These are phyloP conservation scores for Xylaria sp. DNA, from an alignment of 2,329 filamentous ascomycete genomes.

Conservation along the genomic window DNA sequence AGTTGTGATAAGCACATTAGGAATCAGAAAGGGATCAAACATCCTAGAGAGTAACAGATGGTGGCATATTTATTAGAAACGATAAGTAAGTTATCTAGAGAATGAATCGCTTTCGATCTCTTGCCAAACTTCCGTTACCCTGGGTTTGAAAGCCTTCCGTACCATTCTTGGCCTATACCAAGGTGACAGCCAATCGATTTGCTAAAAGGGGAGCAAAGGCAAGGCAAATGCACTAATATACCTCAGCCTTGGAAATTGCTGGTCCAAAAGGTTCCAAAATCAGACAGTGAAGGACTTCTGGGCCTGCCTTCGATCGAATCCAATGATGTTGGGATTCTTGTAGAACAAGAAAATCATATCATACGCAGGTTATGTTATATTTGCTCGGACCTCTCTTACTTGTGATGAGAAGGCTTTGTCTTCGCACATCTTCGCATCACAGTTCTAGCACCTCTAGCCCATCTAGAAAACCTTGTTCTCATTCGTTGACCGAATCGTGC, in stretches of 20 bases:
- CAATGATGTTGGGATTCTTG: constrained; percentile 44
- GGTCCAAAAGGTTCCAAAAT: constrained; percentile 47
- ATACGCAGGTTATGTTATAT: constrained; percentile 28
- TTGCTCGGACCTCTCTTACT: constrained; percentile 18
- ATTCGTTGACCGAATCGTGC: constrained; percentile 43
- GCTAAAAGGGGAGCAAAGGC: constrained; percentile 41
- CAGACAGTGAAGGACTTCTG: constrained; percentile 36
- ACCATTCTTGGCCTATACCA: constrained; percentile 47
- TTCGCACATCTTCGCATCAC: constrained; percentile 41
- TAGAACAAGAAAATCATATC: constrained; percentile 32
- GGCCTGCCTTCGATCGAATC: constrained; percentile 43
- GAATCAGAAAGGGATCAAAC: not conserved
- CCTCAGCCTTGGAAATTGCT: constrained; percentile 33
- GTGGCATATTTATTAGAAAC: constrained; percentile 38
- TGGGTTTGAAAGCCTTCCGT: constrained; percentile 42
- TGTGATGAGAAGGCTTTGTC: constrained; percentile 31
- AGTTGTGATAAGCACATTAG: not conserved
- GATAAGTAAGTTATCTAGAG: constrained; percentile 39
- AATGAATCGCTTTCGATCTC: constrained; percentile 41
- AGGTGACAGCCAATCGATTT: constrained; percentile 43
- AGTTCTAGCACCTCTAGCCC: constrained; percentile 45
- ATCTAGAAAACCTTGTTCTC: constrained; percentile 44
- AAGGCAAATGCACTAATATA: constrained; percentile 38
- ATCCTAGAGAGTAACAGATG: constrained; percentile 16
- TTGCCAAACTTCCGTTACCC: constrained; percentile 47